A percentile compares a stretch with the other conserved stretches of the same genome.
These are phyloP conservation scores for Trichomonascus vanleenenianus DNA, from an alignment of 805 yeast species.

Conservation along the genomic window DNA sequence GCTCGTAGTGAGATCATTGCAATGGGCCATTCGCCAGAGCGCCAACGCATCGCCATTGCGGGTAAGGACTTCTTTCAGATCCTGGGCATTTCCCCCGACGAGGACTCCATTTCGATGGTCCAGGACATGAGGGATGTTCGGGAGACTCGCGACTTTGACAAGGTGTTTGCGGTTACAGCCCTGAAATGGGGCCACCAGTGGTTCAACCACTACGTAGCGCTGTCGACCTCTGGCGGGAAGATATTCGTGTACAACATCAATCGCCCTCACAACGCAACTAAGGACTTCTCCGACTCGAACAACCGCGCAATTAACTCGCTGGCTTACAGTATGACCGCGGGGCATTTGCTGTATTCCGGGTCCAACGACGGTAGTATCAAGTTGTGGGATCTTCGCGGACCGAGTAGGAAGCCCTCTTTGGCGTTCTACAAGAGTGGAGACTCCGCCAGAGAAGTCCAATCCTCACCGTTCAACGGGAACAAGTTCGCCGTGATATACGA, in stretches of 20 bases:
- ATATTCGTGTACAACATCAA: conserved; percentile 25
- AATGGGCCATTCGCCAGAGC: conserved; percentile 23
- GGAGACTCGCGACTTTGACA: conserved; percentile 19
- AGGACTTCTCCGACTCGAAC: conserved; percentile 27
- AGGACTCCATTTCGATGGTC: conserved; percentile 2
- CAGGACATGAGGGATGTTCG: conserved; percentile 14
- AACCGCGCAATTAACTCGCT: conserved; percentile 46
- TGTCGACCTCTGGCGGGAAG: conserved; percentile 28
- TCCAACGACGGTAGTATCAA: conserved; percentile 69
- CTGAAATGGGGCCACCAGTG: conserved; percentile 27
- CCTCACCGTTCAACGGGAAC: conserved; percentile 46
- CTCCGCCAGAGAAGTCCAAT: conserved; percentile 52
- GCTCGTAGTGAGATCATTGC: conserved; percentile 23
- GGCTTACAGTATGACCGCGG: conserved; percentile 59
- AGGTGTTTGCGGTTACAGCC: conserved; percentile 24
- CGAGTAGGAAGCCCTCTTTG: conserved; percentile 38
- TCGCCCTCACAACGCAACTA: not conserved
- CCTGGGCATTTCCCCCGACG: conserved; percentile 5
- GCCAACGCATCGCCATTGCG: conserved; percentile 21
- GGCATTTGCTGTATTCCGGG: conserved; percentile 59
- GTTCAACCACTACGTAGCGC: conserved; percentile 17
- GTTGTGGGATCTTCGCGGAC: conserved; percentile 75
- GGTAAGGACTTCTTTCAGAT: conserved; percentile 25
- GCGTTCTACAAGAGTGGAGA: conserved; percentile 61
- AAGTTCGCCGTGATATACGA: conserved; percentile 77